Evolutionary conservation across 495 filamentous ascomycete genomes (phyloP), one percentile per base, ranked within the genome.

Genomic region (Penicillium canescens): DNA sequence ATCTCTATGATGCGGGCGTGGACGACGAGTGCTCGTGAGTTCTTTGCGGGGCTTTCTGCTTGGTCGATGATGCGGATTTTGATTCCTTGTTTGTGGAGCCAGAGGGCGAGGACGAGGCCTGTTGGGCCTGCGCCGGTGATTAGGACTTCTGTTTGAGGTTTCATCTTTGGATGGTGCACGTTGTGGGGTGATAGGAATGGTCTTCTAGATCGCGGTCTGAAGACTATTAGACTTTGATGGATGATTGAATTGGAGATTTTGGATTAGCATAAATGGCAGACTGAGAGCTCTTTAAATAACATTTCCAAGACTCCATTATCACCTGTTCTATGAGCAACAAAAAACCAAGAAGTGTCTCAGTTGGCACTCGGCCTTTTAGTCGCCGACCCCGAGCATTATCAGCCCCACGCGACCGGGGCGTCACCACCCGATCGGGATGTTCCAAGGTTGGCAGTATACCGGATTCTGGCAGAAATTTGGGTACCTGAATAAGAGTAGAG

Each of bases 1-100:
- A 78, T 44, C 40, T 78, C 74, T 23, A 78, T 53, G 11, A 72
- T 75, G 10, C 75, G 71, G 4, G 73, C 71, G 50, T 78, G 73
- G 8, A 78, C 63, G 37, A 58, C 63, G 0, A 72, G 55, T 5
- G 73, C 73, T 8, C 70, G 70, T 0, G 74, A 74, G 13, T 68
- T 65, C 21, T 55, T 62, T n/a, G 60, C 55, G 2, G 54, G 62
- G 0, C 55, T 52, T 5, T 59, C 50, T 26, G 57, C 60, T 46
- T 68, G 59, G 46, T 78, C 75, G 28, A 74, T 54, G 35, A 76
- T 70, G 39, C 63, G 71, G 26, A 71, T 52, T 3, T 50, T 62
- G 37, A 76, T 36, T 23, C 67, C 67, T 53, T 71, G 67, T 38
- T 46, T 53, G 24, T 66, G 59, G 12, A 78, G 68, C 69, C 62